Evolutionary conservation across 768 basidiomycete species (phyloP), one percentile per base, ranked within the genome.

Genomic region (Mrakia frigida): DNA sequence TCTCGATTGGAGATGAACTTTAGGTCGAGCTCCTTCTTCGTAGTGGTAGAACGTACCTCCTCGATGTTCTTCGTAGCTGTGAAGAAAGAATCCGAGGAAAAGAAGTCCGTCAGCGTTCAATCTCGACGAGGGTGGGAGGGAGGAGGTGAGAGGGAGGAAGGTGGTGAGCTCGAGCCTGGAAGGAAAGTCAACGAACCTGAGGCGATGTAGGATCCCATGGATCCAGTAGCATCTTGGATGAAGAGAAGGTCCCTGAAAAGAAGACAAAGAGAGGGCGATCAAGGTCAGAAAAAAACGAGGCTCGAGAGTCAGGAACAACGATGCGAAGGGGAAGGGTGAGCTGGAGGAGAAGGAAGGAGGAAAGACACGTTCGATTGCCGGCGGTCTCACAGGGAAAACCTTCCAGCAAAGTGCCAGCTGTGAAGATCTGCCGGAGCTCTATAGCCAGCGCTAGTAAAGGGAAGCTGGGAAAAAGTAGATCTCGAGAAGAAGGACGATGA

Each of bases 1-100:
- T 65, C 14, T 39, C 31, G 63, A 35, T 33, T 56, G 28, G 50
- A 74, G 33, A 31, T 43, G 23, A 35, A 18, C 16, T 1, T 50
- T 50, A 4, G 46, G 18, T 18, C 46, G 46, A 50, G 11, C 46
- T 50, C 16, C 46, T 50, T 14, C 46, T 63, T 39, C 31, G 1
- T 6, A 25, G 56, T 25, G 25, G n/a, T 25, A 28, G 23, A 23
- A 18, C 53, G n/a, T 18, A 77, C 76, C 63, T 77, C 77, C 33
- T 77, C 77, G 39, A 77, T 77, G 43, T 77, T 77, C 73, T 77
- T 77, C 28, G 77, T 77, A 10, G 77, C 77, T 77, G 65, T 7
- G 16, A 25, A n/a, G 53, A 23, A 67, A 56, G 18, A 10, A 56
- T n/a, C 6, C 23, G 39, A 33, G 67, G 35, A 43, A 68, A 23